Conservation (phyloP, 1,139 yeast genomes). For the Yamadazyma jaroonii region DNA sequence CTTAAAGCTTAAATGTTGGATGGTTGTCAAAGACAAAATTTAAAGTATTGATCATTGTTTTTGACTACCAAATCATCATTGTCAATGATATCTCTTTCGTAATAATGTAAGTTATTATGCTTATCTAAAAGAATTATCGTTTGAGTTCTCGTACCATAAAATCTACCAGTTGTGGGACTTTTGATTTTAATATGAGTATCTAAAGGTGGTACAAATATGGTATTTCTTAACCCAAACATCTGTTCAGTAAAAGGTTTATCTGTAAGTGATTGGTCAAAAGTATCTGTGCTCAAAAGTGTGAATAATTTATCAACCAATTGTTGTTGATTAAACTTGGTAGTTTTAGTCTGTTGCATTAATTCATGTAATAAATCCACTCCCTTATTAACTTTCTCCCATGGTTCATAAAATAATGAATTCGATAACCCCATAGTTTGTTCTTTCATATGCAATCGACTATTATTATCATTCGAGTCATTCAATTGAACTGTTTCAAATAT, state of each 20-base stretch:
- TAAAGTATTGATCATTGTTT: constrained; percentile 3
- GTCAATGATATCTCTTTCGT: constrained; percentile 35
- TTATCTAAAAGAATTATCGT: constrained; percentile 66
- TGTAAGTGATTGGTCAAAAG: constrained; percentile 30
- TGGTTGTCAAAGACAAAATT: constrained; percentile 6
- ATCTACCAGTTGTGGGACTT: constrained; percentile 36
- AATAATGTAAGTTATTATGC: constrained; percentile 40
- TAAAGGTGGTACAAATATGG: constrained; percentile 73
- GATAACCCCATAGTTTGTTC: constrained; percentile 44
- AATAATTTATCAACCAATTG: constrained; percentile 52
- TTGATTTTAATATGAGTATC: constrained; percentile 18
- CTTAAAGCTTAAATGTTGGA: constrained; percentile 4
- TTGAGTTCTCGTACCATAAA: constrained; percentile 90
- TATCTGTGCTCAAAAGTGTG: constrained; percentile 48
- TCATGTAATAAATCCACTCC: constrained; percentile 49
- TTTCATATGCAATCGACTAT: constrained; percentile 5
- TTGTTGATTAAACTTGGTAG: constrained; percentile 37
- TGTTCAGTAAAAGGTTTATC: constrained; percentile 22
- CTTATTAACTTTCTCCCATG: constrained; percentile 68
- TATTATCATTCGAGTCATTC: constrained; percentile 7
- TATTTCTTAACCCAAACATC: constrained; percentile 48
- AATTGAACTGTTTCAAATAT: constrained; percentile 19
- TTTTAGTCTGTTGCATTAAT: constrained; percentile 24
- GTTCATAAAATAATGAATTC: constrained; percentile 57
- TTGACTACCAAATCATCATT: constrained; percentile 19